Evolutionary conservation across 257 asterid genomes (phyloP), one percentile per base, ranked within the genome.

Genomic region (Solanum chmielewskii): DNA sequence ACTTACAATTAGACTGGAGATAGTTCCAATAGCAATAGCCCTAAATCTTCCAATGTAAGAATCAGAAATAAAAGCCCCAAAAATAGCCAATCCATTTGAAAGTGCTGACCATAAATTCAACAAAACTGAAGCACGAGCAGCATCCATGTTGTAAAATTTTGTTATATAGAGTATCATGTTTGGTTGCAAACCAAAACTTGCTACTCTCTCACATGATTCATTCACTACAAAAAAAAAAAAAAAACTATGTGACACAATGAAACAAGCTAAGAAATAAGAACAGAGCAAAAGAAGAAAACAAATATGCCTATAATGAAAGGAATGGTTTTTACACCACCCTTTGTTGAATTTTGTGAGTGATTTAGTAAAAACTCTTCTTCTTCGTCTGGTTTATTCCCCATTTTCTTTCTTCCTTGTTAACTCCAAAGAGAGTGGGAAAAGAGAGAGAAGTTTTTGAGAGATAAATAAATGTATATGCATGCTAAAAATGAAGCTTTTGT

Each of bases 131-230:
- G 86, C 90, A 88, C 68, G 66, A 25, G 84, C 87, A 47, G 88
- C 86, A 47, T 80, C 70, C 39, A 80, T 52, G 45, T 70, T 83
- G 42, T 88, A 86, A 59, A 62, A 70, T 64, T 33, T 80, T 85
- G 60, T 86, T 45, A 88, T 35, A 77, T 88, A 88, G 35, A 88
- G 23, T 39, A 88, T 70, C 87, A 88, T 70, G 21, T 80, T 88
- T 69, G 90, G 90, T 56, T n/a, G 5, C 42, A 88, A 62, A 14
- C 88, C 90, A 59, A 47, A 70, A 35, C 87, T 86, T 52, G 88
- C 87, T 39, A 88, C 9, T 49, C 60, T 88, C 85, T 88, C 88
- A 23, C 84, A 86, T 49, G 90, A 29, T 56, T 88, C 90, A 85
- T 80, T 86, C 87, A 86, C 90, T 81, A 73, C 64, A 85, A 23